Base-by-base conservation (phyloP, 2,329 filamentous ascomycete genomes). In the Myriosclerotinia curreyana region DNA sequence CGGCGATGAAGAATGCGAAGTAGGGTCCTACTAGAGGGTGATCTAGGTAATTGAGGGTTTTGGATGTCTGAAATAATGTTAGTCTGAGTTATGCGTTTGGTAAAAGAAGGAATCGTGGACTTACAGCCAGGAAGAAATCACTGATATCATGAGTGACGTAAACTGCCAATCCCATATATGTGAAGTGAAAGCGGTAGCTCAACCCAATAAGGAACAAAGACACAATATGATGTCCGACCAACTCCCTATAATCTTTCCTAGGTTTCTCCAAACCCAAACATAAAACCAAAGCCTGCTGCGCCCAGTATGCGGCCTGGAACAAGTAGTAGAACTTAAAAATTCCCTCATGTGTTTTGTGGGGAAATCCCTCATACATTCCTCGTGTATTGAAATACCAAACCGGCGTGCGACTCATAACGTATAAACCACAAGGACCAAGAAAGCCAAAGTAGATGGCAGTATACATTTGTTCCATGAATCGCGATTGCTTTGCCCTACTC, bases 401-500 rank as follows among this genome's bases (percentile, higher is more conserved):
- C 5, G 92, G 88, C 17, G 91, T 94, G 66, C 85, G 83, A 73
- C 84, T 89, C 93, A 97, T 97, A 75, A 97, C 90, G 75, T 90
- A 96, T 72, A 97, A 77, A 61, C 93, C 93, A 60, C 88, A 88
- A 1, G 92, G 92, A 1, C 91, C 92, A 64, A 96, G 87, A 64
- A 95, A 75, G 52, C 78, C 86, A 77, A 96, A 96, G 82, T 97
- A 97, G 60, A 96, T 80, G 31, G 92, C 92, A 2, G 92, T 96
- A 78, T 97, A 97, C 74, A 89, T 86, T 78, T 97, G 93, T 77
- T 97, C 94, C 91, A 96, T 95, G 82, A 96, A 97, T 48, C 94
- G 88, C 20, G 88, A 84, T 74, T 95, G 92, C 80, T 96, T 97
- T 68, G 83, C 86, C 65, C 87, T 84, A 67, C 84, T 86, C 66